Evolutionary conservation across 2,329 filamentous ascomycete species (phyloP).

Genomic region (Venturia nashicola): DNA sequence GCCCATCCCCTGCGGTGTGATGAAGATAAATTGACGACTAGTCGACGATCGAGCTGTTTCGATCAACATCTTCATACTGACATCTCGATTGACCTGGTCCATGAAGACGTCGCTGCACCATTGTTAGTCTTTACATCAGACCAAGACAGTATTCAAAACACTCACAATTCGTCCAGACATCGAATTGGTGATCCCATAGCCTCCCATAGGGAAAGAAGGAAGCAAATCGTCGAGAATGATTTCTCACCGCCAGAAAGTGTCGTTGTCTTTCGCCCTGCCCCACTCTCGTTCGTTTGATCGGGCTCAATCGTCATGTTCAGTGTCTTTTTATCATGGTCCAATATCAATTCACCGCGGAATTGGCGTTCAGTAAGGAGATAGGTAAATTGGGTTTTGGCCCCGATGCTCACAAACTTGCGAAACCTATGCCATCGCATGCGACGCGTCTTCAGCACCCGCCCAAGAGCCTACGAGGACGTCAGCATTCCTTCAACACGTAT

Average conservation of each 20-base stretch:
- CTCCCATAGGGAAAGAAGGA: constrained; percentile 89
- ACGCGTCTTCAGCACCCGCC: constrained; percentile 53
- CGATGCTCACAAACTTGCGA: constrained; percentile 71
- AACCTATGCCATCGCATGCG: constrained; percentile 69
- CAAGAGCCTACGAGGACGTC: constrained; percentile 30
- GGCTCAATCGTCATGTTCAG: constrained; percentile 63
- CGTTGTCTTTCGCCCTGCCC: constrained; percentile 69
- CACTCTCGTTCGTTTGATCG: constrained; percentile 55
- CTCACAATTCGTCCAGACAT: constrained; percentile 83
- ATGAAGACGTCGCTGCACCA: constrained; percentile 74
- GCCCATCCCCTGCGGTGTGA: constrained; percentile 77
- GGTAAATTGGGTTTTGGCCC: constrained; percentile 73
- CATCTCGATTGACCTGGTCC: constrained; percentile 90
- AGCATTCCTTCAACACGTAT: background rate
- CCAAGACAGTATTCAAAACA: background rate
- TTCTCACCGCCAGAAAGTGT: constrained; percentile 95
- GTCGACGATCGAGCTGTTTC: constrained; percentile 72
- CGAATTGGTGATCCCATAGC: constrained; percentile 93
- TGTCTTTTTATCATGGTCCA: constrained; percentile 63
- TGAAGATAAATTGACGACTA: constrained; percentile 90
- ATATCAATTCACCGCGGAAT: constrained; percentile 68
- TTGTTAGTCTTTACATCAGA: constrained; percentile 12
- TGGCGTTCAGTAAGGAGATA: constrained; percentile 82
- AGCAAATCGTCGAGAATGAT: constrained; percentile 92
- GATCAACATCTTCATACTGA: constrained; percentile 93